Evolutionary conservation across 345 rosid species (phyloP).

Genomic region (Eucalyptus sp.): DNA sequence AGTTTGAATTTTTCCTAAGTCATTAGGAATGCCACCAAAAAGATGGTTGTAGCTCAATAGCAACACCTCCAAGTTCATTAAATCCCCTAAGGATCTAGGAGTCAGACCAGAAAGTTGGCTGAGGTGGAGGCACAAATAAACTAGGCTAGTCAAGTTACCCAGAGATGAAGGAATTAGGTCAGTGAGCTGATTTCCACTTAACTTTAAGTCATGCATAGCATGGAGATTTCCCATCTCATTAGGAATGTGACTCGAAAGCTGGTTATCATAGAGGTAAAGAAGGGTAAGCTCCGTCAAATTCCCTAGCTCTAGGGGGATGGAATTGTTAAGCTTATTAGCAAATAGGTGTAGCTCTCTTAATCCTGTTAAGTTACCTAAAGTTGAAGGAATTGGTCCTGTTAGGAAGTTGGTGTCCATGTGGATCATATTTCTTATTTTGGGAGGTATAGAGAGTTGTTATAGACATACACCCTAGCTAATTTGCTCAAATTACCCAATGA

Average conservation of each 20-base stretch:
- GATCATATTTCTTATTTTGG: conserved; percentile 9
- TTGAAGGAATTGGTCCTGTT: conserved; percentile 1
- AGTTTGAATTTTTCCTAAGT: no score
- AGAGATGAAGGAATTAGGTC: conserved; percentile 5
- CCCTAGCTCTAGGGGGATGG: neutral
- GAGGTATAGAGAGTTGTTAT: neutral
- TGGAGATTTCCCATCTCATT: neutral
- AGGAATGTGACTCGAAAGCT: neutral
- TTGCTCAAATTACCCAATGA: neutral
- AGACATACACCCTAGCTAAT: neutral
- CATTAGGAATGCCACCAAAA: neutral
- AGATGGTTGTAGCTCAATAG: neutral
- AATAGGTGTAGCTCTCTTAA: neutral
- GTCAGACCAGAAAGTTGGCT: conserved; percentile 2
- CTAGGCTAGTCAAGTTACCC: conserved; percentile 9
- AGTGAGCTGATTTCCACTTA: fast-evolving
- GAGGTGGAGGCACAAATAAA: conserved; percentile 6
- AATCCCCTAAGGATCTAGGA: fast-evolving
- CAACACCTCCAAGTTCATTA: fast-evolving
- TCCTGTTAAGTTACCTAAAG: neutral
- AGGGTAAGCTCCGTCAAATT: neutral
- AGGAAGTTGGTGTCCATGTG: neutral
- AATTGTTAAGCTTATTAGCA: neutral
- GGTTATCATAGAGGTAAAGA: neutral
- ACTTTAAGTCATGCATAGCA: neutral